A percentile compares a stretch with the other conserved stretches of the same genome.
Conservation (phyloP, 768 basidiomycete species). For the Psilocybe tampanensis region DNA sequence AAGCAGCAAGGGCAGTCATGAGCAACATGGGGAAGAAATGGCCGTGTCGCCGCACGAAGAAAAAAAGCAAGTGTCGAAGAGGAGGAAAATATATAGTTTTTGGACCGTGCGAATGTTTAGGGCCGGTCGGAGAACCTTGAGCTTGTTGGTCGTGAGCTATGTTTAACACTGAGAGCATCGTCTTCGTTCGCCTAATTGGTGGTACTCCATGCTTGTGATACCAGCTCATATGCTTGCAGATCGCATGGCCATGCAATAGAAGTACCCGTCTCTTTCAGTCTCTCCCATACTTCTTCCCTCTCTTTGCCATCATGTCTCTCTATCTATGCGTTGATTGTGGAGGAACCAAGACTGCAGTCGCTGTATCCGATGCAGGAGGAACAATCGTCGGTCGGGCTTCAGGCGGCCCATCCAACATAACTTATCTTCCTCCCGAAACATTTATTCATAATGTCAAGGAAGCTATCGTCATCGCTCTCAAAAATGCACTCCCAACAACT, state of each 20-base stretch:
- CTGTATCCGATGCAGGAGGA: conserved; percentile 60
- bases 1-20: conserved; percentile 58
- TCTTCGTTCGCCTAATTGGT: conserved; percentile 9
- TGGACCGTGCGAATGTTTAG: conserved; percentile 39
- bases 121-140: conserved; percentile 35
- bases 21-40: conserved; percentile 88
- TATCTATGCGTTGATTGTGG: conserved; percentile 89
- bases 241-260: conserved; percentile 12
- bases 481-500: conserved; percentile 32
- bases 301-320: conserved; percentile 45
- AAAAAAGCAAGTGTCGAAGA: conserved; percentile 21
- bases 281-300: background rate
- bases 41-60: conserved; percentile 84
- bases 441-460: conserved; percentile 56
- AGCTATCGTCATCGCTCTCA: conserved; percentile 49
- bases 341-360: conserved; percentile 85
- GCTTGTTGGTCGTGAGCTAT: background rate
- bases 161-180: background rate
- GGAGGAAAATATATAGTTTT: conserved; percentile 15
- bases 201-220: conserved; percentile 5
- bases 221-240: conserved; percentile 8
- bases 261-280: conserved; percentile 4
- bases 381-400: conserved; percentile 65
- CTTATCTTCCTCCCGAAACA: conserved; percentile 67
- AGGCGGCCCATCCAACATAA: conserved; percentile 84